These are phyloP conservation scores for Protomyces inouyei DNA, from an alignment of 1,139 yeast species.

Conservation along the genomic window DNA sequence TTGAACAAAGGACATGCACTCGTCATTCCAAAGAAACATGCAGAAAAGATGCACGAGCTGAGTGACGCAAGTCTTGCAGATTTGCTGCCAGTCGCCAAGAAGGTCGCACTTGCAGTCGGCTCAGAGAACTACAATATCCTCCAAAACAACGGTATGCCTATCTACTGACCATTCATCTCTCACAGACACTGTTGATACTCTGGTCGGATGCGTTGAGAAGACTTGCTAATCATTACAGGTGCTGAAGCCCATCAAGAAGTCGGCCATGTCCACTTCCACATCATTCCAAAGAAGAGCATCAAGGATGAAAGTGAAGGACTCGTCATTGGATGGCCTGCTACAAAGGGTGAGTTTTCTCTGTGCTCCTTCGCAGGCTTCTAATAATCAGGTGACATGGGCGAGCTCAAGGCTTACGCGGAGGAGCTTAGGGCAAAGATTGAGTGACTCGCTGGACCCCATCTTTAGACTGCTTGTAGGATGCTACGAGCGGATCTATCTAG, in stretches of 20 bases:
- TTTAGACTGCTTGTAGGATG: too few relatives aligned
- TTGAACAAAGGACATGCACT: constrained; percentile 82
- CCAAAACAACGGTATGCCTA: constrained; percentile 38
- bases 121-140: constrained; percentile 80
- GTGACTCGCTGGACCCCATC: background rate
- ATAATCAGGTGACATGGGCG: constrained; percentile 8
- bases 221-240: constrained; percentile 50
- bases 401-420: constrained; percentile 18
- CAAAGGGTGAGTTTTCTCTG: constrained; percentile 47
- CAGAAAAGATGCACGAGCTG: constrained; percentile 81
- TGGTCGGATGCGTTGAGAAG: too few relatives aligned
- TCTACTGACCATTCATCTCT: too few relatives aligned
- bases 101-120: constrained; percentile 63
- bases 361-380: background rate
- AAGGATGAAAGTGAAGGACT: constrained; percentile 64
- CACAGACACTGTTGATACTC: too few relatives aligned
- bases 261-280: constrained; percentile 93
- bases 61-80: constrained; percentile 88
- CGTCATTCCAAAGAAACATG: constrained; percentile 78
- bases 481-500: too few relatives aligned
- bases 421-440: constrained; percentile 19
- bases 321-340: constrained; percentile 89
- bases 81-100: constrained; percentile 79
- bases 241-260: constrained; percentile 85
- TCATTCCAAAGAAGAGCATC: constrained; percentile 65